Evolutionary conservation across 1,284 basidiomycete genomes (phyloP).

Genomic region (Vanrija sp.): DNA sequence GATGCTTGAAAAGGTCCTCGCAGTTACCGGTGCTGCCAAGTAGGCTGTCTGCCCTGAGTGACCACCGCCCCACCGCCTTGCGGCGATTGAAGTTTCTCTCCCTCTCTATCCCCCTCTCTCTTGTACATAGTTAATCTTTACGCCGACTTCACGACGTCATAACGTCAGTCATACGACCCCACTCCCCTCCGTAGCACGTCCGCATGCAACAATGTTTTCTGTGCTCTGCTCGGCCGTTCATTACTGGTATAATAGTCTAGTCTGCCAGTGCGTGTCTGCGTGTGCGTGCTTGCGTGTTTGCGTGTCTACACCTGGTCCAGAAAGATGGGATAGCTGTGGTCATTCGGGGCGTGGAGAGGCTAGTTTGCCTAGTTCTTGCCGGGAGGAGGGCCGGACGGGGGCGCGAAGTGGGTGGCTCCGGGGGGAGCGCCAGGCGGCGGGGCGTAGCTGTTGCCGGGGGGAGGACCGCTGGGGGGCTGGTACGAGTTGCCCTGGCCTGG

Average conservation of each 20-base stretch:
- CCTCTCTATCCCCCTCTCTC: not conserved
- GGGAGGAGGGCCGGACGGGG: constrained; percentile 10
- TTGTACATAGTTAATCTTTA: not conserved
- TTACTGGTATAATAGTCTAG: not conserved
- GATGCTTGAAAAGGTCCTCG: constrained; percentile 30
- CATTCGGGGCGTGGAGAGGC: not conserved
- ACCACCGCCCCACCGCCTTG: not conserved
- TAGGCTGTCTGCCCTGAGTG: not conserved
- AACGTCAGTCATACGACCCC: not conserved
- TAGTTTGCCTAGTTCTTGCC: constrained; percentile 3
- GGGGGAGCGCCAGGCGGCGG: no score
- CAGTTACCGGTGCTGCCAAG: constrained; percentile 8
- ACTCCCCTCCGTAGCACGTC: not conserved
- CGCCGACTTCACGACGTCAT: not conserved
- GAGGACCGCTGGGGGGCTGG: constrained; percentile 32
- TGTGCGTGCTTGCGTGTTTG: not conserved
- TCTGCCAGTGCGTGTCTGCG: not conserved
- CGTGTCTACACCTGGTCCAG: not conserved
- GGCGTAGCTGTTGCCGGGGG: constrained; percentile 14
- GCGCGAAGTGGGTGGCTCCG: not conserved
- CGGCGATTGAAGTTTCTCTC: not conserved
- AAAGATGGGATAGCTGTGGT: not conserved
- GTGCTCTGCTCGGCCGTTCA: not conserved
- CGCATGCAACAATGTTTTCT: not conserved
- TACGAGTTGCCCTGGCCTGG: constrained; percentile 9